Evolutionary conservation across 2,329 filamentous ascomycete genomes (phyloP).

Genomic region (Colletotrichum eleusines): DNA sequence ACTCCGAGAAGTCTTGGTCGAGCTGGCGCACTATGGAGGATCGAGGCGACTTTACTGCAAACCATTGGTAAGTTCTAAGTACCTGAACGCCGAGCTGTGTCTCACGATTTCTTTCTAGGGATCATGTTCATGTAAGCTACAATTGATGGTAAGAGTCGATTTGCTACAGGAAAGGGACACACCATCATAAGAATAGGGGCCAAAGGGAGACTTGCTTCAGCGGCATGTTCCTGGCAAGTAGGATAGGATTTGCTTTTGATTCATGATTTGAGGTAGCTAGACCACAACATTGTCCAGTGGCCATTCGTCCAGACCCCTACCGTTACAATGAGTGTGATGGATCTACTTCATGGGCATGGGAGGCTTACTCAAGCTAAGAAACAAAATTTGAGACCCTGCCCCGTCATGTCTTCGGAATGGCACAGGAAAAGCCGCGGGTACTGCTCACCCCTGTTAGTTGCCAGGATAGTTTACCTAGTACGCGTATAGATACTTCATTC

Average conservation of each 20-base stretch:
- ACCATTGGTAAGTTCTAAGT: constrained; percentile 55
- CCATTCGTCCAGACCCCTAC: not conserved
- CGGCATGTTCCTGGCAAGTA: not conserved
- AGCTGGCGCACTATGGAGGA: constrained; percentile 59
- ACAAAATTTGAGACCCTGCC: not conserved
- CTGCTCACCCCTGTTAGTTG: not conserved
- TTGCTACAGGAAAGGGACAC: not conserved
- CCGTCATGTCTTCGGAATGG: not conserved
- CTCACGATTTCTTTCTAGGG: constrained; percentile 39
- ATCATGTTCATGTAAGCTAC: constrained; percentile 50
- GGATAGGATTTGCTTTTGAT: too few species aligned
- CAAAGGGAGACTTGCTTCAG: not conserved
- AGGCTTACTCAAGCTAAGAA: not conserved
- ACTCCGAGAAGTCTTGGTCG: constrained; percentile 54
- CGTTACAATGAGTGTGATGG: not conserved
- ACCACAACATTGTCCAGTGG: too few species aligned
- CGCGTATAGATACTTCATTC: not conserved
- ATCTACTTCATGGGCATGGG: not conserved
- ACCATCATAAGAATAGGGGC: not conserved
- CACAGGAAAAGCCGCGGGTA: not conserved
- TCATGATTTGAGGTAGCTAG: not conserved
- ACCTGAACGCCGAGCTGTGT: rapidly evolving
- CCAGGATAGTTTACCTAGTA: not conserved
- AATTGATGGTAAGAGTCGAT: constrained; percentile 22
- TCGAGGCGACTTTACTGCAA: constrained; percentile 54